Evolutionary conservation across 306 rosid species (phyloP), one percentile per base, ranked within the genome.

Genomic region (Sechiopsis laciniata): DNA sequence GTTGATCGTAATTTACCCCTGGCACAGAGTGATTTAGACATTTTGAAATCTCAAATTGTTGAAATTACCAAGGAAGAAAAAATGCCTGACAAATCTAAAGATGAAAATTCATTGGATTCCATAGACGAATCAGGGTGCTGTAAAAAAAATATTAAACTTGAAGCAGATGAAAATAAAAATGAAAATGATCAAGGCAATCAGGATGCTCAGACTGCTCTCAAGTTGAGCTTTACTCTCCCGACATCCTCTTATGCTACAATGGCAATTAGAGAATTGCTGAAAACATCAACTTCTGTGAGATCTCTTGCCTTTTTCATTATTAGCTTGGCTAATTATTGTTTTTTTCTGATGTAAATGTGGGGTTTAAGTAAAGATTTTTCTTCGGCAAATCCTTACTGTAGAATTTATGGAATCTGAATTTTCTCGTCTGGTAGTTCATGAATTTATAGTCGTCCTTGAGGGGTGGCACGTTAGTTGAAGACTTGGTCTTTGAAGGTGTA

Each of bases 261-360:
- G 96, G 97, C 97, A 68, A 86, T 91, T 87, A 85, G 97, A 85
- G 97, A 94, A 89, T 89, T 94, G 78, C 84, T 94, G 74, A 94
- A 94, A 88, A 89, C 96, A 24, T 91, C 97, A 63, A 91, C 99
- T 76, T 94, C 99, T 75, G 95, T 91, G 87, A 79, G 97, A 77
- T 66, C 77, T 73, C 74, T 17, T 57, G 42, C 10, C 42, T 12
- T 59, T 73, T 61, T 46, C 45, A n/a, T 48, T n/a, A 32, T 16
- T 37, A 53, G 52, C 35, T 55, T 37, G n/a, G 52, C 35, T 35
- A 32, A 29, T n/a, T 72, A 48, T 69, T 14, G 32, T 69, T 24
- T 46, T 12, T 5, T 46, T 67, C 55, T 6, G 6, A 50, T 50
- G 15, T 69, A 9, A 15, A 14, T 22, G 21, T 21, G 2, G 55